Percentiles rank a stretch among this genome's conserved stretches.
phyloP scores from a whole-genome alignment of 495 filamentous ascomycete species.

The Lasiosphaeris hirsuta region DNA sequence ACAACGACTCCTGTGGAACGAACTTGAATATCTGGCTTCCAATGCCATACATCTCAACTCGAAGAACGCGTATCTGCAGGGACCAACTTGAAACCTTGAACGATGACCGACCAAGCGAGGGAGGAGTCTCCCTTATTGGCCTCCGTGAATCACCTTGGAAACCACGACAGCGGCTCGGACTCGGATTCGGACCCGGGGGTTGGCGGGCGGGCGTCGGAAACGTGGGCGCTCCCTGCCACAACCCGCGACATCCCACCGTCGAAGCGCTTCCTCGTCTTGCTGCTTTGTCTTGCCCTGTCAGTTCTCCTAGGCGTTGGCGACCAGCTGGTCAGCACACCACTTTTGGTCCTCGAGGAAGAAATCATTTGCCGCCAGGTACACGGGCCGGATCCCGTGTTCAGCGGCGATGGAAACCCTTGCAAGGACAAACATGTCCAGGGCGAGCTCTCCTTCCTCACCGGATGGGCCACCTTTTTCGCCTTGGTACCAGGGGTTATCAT shows the following conservation, averaged over 20 bases:
- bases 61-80: too few relatives aligned
- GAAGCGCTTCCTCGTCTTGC: not conserved
- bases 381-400: not conserved
- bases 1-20: too few relatives aligned
- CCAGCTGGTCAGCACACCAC: not conserved
- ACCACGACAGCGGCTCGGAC: too few relatives aligned
- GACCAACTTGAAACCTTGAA: too few relatives aligned
- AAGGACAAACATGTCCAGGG: not conserved
- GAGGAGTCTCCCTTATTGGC: too few relatives aligned
- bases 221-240: not conserved
- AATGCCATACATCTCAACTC: too few relatives aligned
- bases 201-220: too few relatives aligned
- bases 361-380: slow-evolving; percentile 8
- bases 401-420: not conserved
- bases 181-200: too few relatives aligned
- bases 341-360: not conserved
- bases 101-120: too few relatives aligned
- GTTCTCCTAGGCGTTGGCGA: not conserved
- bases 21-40: too few relatives aligned
- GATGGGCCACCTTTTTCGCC: not conserved
- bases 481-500: not conserved
- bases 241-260: not conserved
- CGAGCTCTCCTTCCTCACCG: not conserved
- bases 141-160: too few relatives aligned
- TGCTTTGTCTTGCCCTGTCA: not conserved